Evolutionary conservation across 768 basidiomycete genomes (phyloP).

Genomic region (Russula griseocarnosa): DNA sequence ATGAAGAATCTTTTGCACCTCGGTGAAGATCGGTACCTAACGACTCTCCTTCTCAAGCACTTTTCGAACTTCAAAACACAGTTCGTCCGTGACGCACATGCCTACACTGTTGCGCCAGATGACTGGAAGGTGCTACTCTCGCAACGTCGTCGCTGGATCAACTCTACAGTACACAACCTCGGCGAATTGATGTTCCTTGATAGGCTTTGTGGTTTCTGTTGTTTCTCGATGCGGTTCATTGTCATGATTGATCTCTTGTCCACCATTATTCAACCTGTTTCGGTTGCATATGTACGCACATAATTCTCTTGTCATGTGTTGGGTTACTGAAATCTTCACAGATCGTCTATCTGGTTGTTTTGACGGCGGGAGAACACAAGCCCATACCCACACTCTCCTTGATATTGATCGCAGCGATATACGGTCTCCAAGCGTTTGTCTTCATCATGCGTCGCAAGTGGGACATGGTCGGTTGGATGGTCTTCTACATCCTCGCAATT

Average conservation of each 20-base stretch:
- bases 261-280: conserved; percentile 79
- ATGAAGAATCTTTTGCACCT: conserved; percentile 98
- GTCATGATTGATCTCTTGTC: conserved; percentile 96
- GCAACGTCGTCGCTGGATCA: conserved; percentile 99
- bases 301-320: not conserved
- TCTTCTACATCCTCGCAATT: conserved; percentile 93
- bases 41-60: conserved; percentile 91
- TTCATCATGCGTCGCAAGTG: conserved; percentile 92
- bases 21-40: conserved; percentile 98
- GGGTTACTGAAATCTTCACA: conserved; percentile 34
- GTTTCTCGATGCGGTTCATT: conserved; percentile 98
- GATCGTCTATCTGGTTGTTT: conserved; percentile 86
- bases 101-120: conserved; percentile 91
- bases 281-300: conserved; percentile 80
- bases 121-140: conserved; percentile 92
- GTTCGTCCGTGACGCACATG: conserved; percentile 91
- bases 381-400: conserved; percentile 77
- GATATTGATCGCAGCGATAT: conserved; percentile 90
- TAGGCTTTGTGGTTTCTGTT: conserved; percentile 93
- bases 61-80: conserved; percentile 94
- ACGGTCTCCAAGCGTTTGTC: conserved; percentile 89
- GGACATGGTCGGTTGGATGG: conserved; percentile 98
- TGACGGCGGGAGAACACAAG: conserved; percentile 62
- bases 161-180: conserved; percentile 97
- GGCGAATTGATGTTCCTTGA: conserved; percentile 90